These are phyloP conservation scores for Ophiobolus disseminans DNA, from an alignment of 2,329 filamentous ascomycete genomes.

Conservation along the genomic window DNA sequence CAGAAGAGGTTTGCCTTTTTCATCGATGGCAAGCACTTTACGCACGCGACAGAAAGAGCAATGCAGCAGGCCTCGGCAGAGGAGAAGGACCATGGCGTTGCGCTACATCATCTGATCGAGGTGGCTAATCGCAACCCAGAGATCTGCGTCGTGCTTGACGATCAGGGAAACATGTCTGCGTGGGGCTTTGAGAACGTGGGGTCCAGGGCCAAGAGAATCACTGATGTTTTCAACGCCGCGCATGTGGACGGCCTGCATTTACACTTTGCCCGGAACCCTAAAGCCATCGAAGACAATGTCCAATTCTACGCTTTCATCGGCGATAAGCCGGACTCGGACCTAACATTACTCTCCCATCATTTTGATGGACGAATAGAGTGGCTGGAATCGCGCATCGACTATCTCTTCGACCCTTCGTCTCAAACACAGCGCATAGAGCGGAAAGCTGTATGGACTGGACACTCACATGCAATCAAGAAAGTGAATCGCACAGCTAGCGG, in stretches of 20 bases:
- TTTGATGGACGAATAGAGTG: conserved; percentile 86
- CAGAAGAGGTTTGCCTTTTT: conserved; percentile 75
- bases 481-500: conserved; percentile 86
- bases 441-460: conserved; percentile 80
- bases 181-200: conserved; percentile 92
- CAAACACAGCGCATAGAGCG: conserved; percentile 64
- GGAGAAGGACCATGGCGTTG: conserved; percentile 69
- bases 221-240: conserved; percentile 83
- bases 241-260: conserved; percentile 69
- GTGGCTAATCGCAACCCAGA: conserved; percentile 86
- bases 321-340: conserved; percentile 63
- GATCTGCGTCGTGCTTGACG: conserved; percentile 84
- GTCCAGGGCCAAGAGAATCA: conserved; percentile 68
- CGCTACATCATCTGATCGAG: conserved; percentile 83
- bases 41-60: conserved; percentile 76
- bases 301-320: conserved; percentile 79
- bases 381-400: conserved; percentile 78
- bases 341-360: conserved; percentile 80
- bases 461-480: conserved; percentile 80
- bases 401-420: conserved; percentile 77
- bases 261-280: conserved; percentile 45
- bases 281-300: conserved; percentile 62
- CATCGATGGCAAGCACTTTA: conserved; percentile 81
- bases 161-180: conserved; percentile 83
- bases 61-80: conserved; percentile 68